A percentile compares a stretch with the other conserved stretches of the same genome.
These are phyloP conservation scores for Diophrys sp. DNA, from an alignment of 73 alveolate genomes.

Conservation along the genomic window DNA sequence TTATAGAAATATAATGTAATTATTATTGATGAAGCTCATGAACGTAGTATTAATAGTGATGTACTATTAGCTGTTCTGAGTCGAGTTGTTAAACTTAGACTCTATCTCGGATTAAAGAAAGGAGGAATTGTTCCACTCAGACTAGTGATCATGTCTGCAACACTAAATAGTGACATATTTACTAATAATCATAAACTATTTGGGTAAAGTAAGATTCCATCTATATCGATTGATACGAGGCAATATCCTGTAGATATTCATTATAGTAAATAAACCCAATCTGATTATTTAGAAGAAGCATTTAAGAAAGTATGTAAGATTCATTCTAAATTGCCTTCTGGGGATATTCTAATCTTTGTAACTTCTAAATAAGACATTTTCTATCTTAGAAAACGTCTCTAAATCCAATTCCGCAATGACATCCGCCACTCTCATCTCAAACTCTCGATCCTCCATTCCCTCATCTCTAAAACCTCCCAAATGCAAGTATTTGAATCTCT, in stretches of 20 bases:
- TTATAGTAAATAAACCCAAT: constrained; percentile 83
- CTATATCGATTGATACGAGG: constrained; percentile 87
- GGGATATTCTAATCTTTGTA: constrained; percentile 91
- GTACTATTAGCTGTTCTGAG: constrained; percentile 90
- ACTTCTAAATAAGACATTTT: constrained; percentile 95
- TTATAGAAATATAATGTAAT: constrained; percentile 91
- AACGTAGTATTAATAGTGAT: constrained; percentile 97
- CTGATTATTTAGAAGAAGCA: constrained; percentile 91
- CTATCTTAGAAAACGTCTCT: constrained; percentile 74
- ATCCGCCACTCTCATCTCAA: constrained; percentile 19
- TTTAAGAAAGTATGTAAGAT: constrained; percentile 89
- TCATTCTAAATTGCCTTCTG: constrained; percentile 90
- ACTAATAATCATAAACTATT: constrained; percentile 84
- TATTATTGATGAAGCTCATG: constrained; percentile 99
- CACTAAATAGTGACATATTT: constrained; percentile 93
- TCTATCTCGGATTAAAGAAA: constrained; percentile 68
- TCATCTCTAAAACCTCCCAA: constrained; percentile 82
- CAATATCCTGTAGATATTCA: constrained; percentile 90
- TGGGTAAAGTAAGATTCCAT: constrained; percentile 54
- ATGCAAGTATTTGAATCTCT: constrained; percentile 79
- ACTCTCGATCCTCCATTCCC: constrained; percentile 62
- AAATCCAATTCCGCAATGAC: constrained; percentile 68
- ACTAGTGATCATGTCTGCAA: constrained; percentile 96
- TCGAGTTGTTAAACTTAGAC: constrained; percentile 84
- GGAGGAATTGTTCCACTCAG: constrained; percentile 74